These are phyloP conservation scores for Lichtheimia ramosa DNA, from an alignment of 371 early-diverging fungal genomes.

Conservation along the genomic window DNA sequence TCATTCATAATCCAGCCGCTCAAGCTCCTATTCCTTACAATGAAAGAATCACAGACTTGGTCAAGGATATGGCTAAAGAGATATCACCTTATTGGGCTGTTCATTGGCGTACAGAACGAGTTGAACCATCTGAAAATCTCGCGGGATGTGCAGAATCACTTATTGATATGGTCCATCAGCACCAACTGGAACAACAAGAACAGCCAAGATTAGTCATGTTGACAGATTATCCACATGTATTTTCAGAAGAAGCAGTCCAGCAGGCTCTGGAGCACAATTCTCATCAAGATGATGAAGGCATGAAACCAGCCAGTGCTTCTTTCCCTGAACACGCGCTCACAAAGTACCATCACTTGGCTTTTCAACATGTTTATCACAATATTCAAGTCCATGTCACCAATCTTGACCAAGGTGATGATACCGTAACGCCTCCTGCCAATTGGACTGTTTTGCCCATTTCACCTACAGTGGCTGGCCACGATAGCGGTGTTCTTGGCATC, in stretches of 20 bases:
- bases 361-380: slow-evolving; percentile 26
- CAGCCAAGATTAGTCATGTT: slow-evolving; percentile 26
- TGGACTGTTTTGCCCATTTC: slow-evolving; percentile 30
- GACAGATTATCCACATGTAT: slow-evolving; percentile 37
- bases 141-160: slow-evolving; percentile 27
- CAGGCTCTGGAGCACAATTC: slow-evolving; percentile 8
- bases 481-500: slow-evolving; percentile 30
- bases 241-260: slow-evolving; percentile 13
- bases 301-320: slow-evolving; percentile 22
- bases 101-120: slow-evolving; percentile 39
- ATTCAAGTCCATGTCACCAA: slow-evolving; percentile 21
- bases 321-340: slow-evolving; percentile 20
- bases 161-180: slow-evolving; percentile 9
- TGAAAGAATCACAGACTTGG: slow-evolving; percentile 14
- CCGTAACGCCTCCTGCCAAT: slow-evolving; percentile 16
- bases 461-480: slow-evolving; percentile 6
- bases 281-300: neutral
- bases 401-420: slow-evolving; percentile 10
- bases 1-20: slow-evolving; percentile 24
- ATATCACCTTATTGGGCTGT: slow-evolving; percentile 32
- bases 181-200: neutral
- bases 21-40: slow-evolving; percentile 31
- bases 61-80: slow-evolving; percentile 14
- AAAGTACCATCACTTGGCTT: slow-evolving; percentile 26
- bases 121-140: slow-evolving; percentile 23